Evolutionary conservation across 345 rosid genomes (phyloP).

Genomic region (Corymbia maculata): DNA sequence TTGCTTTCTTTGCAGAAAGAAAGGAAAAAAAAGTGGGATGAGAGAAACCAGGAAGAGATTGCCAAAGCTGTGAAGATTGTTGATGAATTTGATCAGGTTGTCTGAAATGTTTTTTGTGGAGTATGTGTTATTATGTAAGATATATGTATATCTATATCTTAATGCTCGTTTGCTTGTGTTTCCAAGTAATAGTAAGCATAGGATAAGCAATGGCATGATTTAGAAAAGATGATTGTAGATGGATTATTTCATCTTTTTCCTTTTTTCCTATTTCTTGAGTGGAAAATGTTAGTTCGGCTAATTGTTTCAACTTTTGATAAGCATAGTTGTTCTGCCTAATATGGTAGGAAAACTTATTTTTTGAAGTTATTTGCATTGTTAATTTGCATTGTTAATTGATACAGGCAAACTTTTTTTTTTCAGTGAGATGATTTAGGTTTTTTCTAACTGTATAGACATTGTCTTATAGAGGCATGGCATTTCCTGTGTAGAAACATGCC

Average conservation of each 20-base stretch:
- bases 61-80: conserved; percentile 70
- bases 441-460: not conserved
- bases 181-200: not conserved
- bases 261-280: not conserved
- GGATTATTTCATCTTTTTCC: not conserved
- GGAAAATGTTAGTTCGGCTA: not conserved
- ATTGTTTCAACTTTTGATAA: not conserved
- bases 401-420: not conserved
- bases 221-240: not conserved
- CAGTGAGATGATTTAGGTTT: not conserved
- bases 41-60: conserved; percentile 77
- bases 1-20: conserved; percentile 39
- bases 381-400: not conserved
- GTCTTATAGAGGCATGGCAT: not conserved
- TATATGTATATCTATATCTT: not conserved
- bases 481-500: conserved; percentile 55
- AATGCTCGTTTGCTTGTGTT: not conserved
- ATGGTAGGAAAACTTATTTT: not conserved
- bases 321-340: not conserved
- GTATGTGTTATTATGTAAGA: not conserved
- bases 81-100: conserved; percentile 77
- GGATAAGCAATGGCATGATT: not conserved
- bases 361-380: not conserved
- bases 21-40: conserved; percentile 84
- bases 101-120: not conserved